phyloP scores from a whole-genome alignment of 2,329 filamentous ascomycete species.

The Harringtonia aguacate region DNA sequence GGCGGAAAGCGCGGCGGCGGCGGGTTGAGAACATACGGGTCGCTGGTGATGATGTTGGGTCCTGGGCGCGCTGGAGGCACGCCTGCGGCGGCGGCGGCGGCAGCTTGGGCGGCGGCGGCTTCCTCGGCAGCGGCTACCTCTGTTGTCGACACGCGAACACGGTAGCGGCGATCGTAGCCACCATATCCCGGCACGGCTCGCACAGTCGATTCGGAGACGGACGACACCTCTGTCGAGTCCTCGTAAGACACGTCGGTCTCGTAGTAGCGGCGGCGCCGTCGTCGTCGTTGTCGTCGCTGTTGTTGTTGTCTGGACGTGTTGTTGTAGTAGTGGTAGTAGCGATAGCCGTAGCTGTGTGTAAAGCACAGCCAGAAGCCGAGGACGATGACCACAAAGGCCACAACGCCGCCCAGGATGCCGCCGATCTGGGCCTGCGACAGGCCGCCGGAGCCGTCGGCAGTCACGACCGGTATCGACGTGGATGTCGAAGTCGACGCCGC shows the following conservation, averaged over 20 bases:
- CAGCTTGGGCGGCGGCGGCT: not conserved
- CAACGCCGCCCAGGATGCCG: conserved; percentile 27
- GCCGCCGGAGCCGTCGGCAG: not conserved
- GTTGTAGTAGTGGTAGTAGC: not conserved
- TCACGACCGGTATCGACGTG: no score
- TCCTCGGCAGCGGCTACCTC: no score
- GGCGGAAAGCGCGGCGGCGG: conserved; percentile 10
- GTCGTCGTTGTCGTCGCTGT: not conserved
- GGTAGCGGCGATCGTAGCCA: no score
- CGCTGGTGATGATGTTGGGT: not conserved
- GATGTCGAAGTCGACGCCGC: no score
- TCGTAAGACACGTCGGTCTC: not conserved
- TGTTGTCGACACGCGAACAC: no score
- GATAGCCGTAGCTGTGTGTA: conserved; percentile 3
- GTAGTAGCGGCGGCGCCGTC: not conserved
- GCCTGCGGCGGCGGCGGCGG: not conserved
- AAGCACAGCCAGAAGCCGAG: conserved; percentile 23
- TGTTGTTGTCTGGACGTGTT: no score
- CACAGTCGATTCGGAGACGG: not conserved
- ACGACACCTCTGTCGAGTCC: not conserved
- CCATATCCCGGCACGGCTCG: no score
- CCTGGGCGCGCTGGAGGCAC: no score
- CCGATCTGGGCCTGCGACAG: conserved; percentile 23
- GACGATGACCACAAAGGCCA: conserved; percentile 24
- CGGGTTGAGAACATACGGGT: conserved; percentile 7